A percentile compares a stretch with the other conserved stretches of the same genome.
phyloP scores from a whole-genome alignment of 2,329 filamentous ascomycete genomes.

The Fusarium coffeatum region DNA sequence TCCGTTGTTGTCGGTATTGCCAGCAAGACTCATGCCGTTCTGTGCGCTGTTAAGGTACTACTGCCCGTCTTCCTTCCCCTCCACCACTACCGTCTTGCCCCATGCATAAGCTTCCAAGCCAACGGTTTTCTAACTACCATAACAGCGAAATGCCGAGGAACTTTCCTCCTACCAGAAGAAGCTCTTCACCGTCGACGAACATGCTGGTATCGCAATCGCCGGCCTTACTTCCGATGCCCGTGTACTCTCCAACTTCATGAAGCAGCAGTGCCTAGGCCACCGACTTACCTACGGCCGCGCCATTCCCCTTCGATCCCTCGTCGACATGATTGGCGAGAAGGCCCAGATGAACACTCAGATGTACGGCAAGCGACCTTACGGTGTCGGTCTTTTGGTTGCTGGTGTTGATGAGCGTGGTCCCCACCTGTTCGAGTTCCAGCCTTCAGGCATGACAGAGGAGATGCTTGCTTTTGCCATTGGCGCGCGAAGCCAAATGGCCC shows the following conservation, averaged over 20 bases:
- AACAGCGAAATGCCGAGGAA: slow-evolving; percentile 96
- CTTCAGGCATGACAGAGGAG: slow-evolving; percentile 94
- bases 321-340: slow-evolving; percentile 92
- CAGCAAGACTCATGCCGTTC: slow-evolving; percentile 97
- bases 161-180: slow-evolving; percentile 99
- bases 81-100: slow-evolving; percentile 14
- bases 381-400: slow-evolving; percentile 90
- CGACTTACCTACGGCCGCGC: slow-evolving; percentile 95
- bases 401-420: slow-evolving; percentile 94
- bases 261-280: slow-evolving; percentile 96
- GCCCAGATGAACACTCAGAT: slow-evolving; percentile 98
- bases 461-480: slow-evolving; percentile 97
- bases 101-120: slow-evolving; percentile 3
- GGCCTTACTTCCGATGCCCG: slow-evolving; percentile 97
- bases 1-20: slow-evolving; percentile 97
- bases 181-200: slow-evolving; percentile 95
- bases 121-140: slow-evolving; percentile 17
- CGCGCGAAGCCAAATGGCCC: slow-evolving; percentile 94
- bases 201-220: slow-evolving; percentile 94
- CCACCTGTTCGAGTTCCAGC: slow-evolving; percentile 98
- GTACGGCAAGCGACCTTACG: slow-evolving; percentile 96
- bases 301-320: slow-evolving; percentile 89
- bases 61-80: slow-evolving; percentile 33
- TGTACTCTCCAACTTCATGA: slow-evolving; percentile 99
- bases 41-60: slow-evolving; percentile 95